A percentile compares a stretch with the other conserved stretches of the same genome.
Evolutionary conservation across 2,329 filamentous ascomycete species (phyloP).

Genomic region (Apiospora saccharicola): DNA sequence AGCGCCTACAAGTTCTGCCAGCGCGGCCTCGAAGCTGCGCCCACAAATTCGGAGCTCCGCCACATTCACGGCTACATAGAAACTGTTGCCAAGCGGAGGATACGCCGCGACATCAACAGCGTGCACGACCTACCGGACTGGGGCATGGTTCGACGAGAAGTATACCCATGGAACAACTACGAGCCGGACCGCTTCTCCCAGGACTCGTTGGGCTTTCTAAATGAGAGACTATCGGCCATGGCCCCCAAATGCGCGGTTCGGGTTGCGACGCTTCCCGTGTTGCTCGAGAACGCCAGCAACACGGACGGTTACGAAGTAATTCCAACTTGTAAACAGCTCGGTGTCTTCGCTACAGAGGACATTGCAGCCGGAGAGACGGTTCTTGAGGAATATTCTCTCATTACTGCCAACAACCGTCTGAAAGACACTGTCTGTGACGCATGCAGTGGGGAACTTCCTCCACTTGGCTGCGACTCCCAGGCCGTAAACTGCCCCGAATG

Average conservation of each 20-base stretch:
- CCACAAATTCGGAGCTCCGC: slow-evolving; percentile 62
- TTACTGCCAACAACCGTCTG: slow-evolving; percentile 88
- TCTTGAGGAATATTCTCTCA: slow-evolving; percentile 81
- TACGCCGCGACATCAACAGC: slow-evolving; percentile 55
- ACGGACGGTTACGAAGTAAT: slow-evolving; percentile 58
- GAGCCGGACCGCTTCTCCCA: slow-evolving; percentile 75
- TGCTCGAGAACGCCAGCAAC: slow-evolving; percentile 64
- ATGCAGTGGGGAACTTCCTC: slow-evolving; percentile 78
- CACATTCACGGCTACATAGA: slow-evolving; percentile 62
- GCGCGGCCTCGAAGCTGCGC: slow-evolving; percentile 64
- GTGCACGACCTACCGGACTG: slow-evolving; percentile 69
- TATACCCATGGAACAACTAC: slow-evolving; percentile 74
- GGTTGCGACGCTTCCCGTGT: slow-evolving; percentile 76
- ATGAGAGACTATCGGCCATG: slow-evolving; percentile 70
- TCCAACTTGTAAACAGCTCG: slow-evolving; percentile 77
- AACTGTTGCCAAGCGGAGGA: slow-evolving; percentile 57
- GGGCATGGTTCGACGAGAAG: slow-evolving; percentile 72
- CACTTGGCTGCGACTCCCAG: slow-evolving; percentile 55
- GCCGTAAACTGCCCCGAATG: slow-evolving; percentile 67
- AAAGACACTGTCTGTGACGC: slow-evolving; percentile 91
- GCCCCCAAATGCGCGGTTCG: slow-evolving; percentile 85
- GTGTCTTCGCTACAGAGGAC: slow-evolving; percentile 86
- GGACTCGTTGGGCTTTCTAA: slow-evolving; percentile 75
- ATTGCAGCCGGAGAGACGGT: slow-evolving; percentile 79
- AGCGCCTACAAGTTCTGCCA: slow-evolving; percentile 72